These are phyloP conservation scores for Oidiodendron maius DNA, from an alignment of 495 filamentous ascomycete genomes.

Conservation along the genomic window DNA sequence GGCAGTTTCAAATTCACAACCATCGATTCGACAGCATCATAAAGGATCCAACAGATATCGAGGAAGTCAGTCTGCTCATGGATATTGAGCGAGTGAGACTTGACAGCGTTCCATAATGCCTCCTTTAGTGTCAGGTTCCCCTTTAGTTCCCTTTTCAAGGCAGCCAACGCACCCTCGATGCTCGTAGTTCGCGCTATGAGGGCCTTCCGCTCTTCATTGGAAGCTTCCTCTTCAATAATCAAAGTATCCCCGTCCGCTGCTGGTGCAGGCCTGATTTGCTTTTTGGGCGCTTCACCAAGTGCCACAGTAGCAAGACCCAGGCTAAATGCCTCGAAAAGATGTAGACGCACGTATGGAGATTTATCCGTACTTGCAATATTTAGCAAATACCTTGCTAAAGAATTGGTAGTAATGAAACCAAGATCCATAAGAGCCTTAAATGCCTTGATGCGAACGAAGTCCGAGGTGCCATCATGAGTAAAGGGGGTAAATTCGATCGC, in stretches of 20 bases:
- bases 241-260: constrained; percentile 47
- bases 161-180: constrained; percentile 68
- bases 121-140: constrained; percentile 55
- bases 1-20: constrained; percentile 62
- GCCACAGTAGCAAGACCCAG: constrained; percentile 74
- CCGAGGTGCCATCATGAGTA: constrained; percentile 67
- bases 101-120: constrained; percentile 73
- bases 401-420: constrained; percentile 57
- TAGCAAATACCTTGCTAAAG: constrained; percentile 64
- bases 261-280: constrained; percentile 21
- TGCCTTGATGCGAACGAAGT: constrained; percentile 74
- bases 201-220: constrained; percentile 51
- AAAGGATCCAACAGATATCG: constrained; percentile 71
- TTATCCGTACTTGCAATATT: constrained; percentile 66
- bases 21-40: constrained; percentile 56
- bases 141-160: constrained; percentile 65
- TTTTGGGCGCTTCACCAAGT: constrained; percentile 50
- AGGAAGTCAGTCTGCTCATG: constrained; percentile 71
- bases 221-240: constrained; percentile 67
- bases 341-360: constrained; percentile 72
- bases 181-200: constrained; percentile 66
- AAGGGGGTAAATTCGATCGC: constrained; percentile 73
- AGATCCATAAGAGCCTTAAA: constrained; percentile 78
- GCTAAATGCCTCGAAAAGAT: constrained; percentile 61
- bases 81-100: constrained; percentile 57